These are phyloP conservation scores for Ligustrum vulgare DNA, from an alignment of 257 asterid genomes.

Conservation along the genomic window DNA sequence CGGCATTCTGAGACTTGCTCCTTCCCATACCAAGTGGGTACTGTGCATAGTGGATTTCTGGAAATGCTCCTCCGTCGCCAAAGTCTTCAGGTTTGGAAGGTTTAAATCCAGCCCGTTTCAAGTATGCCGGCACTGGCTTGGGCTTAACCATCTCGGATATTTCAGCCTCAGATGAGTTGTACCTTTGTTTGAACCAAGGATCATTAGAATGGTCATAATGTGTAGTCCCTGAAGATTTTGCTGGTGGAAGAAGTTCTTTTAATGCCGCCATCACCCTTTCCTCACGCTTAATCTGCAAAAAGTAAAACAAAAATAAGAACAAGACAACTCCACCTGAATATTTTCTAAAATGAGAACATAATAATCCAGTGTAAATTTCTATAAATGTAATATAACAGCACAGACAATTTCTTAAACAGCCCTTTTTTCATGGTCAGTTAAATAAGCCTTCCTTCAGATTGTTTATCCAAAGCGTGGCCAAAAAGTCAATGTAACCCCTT, in stretches of 20 bases:
- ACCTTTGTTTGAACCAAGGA: constrained; percentile 63
- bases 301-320: not conserved
- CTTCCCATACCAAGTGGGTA: constrained; percentile 95
- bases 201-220: constrained; percentile 48
- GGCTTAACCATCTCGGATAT: constrained; percentile 48
- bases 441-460: not conserved
- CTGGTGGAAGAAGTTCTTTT: constrained; percentile 47
- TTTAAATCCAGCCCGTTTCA: constrained; percentile 82
- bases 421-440: not conserved
- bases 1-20: constrained; percentile 53
- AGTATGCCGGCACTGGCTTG: constrained; percentile 69
- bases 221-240: constrained; percentile 32
- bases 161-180: constrained; percentile 61
- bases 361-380: not conserved
- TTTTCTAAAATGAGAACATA: not conserved
- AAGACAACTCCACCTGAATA: not conserved
- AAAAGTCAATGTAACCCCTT: too few species aligned
- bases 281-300: not conserved
- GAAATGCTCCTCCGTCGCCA: constrained; percentile 99
- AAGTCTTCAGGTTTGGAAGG: constrained; percentile 88
- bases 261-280: constrained; percentile 36
- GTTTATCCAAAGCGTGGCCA: too few species aligned
- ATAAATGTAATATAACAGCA: not conserved
- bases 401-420: not conserved
- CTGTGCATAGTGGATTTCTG: constrained; percentile 86